Percentiles rank a stretch among this genome's conserved stretches.
Conservation (phyloP, 2,329 filamentous ascomycete species). For the Xylaria sp. region DNA sequence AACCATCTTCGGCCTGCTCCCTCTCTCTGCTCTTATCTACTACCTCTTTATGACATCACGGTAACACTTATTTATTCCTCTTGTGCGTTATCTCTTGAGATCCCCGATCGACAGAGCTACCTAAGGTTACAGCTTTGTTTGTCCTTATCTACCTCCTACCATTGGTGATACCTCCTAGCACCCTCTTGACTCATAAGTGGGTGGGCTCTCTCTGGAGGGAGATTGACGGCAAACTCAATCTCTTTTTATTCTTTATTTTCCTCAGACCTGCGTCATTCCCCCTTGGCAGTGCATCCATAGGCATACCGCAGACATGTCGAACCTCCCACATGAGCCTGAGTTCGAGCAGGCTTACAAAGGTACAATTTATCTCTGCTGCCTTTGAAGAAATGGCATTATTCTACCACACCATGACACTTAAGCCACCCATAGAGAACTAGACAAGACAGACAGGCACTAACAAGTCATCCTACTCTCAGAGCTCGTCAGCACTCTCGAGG, state of each 20-base stretch:
- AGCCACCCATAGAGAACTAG: not conserved
- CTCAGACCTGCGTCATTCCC: conserved; percentile 2
- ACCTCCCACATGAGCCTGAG: conserved; percentile 90
- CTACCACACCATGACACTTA: not conserved
- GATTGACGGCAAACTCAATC: conserved; percentile 15
- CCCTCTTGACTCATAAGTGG: conserved; percentile 23
- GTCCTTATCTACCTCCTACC: conserved; percentile 17
- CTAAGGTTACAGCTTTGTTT: not conserved
- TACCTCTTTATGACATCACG: conserved; percentile 17
- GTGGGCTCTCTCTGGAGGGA: not conserved
- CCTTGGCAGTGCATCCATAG: not conserved
- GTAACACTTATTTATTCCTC: not conserved
- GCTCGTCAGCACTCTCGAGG: conserved; percentile 93
- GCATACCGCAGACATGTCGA: conserved; percentile 70
- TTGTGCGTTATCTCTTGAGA: not conserved
- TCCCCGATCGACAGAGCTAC: conserved; percentile 6
- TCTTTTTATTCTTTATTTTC: conserved; percentile 5
- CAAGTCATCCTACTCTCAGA: conserved; percentile 63
- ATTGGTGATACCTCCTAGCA: conserved; percentile 20
- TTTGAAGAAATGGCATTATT: conserved; percentile 22
- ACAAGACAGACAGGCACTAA: conserved; percentile 32
- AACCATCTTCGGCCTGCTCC: conserved; percentile 4
- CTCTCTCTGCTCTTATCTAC: not conserved
- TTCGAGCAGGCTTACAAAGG: conserved; percentile 99
- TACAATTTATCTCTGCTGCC: conserved; percentile 57